phyloP scores from a whole-genome alignment of 2,329 filamentous ascomycete species.

The Diaporthe australafricana region DNA sequence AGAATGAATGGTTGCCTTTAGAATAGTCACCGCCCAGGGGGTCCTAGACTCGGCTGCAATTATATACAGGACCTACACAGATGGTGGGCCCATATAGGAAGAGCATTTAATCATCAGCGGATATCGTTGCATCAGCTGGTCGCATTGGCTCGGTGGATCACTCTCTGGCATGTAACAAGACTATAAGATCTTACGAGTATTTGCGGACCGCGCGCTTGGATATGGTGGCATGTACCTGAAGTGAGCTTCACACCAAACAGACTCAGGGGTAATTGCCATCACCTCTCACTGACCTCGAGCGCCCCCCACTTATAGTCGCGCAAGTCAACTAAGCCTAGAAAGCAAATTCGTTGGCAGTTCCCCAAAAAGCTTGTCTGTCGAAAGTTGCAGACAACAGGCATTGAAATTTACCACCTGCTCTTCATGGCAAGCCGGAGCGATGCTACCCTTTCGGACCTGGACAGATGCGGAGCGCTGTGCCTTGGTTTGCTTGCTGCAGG shows the following conservation, averaged over 20 bases:
- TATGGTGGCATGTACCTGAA: neutral
- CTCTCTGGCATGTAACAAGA: no score
- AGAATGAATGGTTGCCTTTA: no score
- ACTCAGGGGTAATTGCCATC: neutral
- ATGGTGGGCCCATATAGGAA: neutral
- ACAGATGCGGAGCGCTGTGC: neutral
- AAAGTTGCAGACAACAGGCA: neutral
- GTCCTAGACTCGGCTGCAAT: no score
- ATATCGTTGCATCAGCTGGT: neutral
- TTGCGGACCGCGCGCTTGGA: neutral
- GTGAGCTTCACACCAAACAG: neutral
- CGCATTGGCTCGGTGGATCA: no score
- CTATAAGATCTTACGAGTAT: no score
- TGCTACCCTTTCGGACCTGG: neutral
- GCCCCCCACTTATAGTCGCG: neutral
- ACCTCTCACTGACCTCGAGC: neutral
- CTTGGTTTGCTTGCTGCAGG: neutral
- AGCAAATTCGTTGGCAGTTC: neutral
- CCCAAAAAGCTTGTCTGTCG: slow-evolving; percentile 5
- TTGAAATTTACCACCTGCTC: slow-evolving; percentile 4
- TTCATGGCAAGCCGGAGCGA: neutral
- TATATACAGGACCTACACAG: no score
- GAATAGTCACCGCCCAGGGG: no score
- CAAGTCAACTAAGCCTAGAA: neutral
- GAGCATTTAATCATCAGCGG: neutral